phyloP scores from a whole-genome alignment of 257 asterid species.

The Mitragyna speciosa region DNA sequence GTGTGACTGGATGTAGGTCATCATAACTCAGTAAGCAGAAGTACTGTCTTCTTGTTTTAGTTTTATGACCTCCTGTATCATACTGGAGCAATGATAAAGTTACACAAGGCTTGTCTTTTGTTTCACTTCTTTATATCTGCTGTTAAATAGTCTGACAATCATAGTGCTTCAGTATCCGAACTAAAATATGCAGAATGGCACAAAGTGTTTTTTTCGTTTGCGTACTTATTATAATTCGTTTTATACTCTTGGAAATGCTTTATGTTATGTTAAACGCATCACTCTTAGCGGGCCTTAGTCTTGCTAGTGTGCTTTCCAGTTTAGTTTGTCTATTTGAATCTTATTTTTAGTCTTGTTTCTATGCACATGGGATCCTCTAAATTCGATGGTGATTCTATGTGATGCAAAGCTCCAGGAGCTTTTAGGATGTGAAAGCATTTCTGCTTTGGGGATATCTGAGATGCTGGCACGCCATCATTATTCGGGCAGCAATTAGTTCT shows the following conservation, averaged over 20 bases:
- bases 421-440: constrained; percentile 61
- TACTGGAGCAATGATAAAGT: background rate
- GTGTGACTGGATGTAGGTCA: background rate
- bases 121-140: background rate
- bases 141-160: background rate
- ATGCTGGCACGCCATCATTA: constrained; percentile 49
- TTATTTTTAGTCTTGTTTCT: constrained; percentile 1
- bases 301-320: background rate
- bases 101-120: background rate
- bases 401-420: constrained; percentile 59
- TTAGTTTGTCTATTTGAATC: background rate
- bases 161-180: background rate
- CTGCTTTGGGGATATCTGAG: constrained; percentile 56
- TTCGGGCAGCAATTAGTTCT: constrained; percentile 38
- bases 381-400: constrained; percentile 43
- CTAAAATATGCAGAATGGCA: background rate
- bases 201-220: background rate
- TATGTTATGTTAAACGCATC: too few relatives aligned
- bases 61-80: background rate
- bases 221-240: too few relatives aligned
- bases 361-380: constrained; percentile 52
- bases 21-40: background rate
- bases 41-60: background rate
- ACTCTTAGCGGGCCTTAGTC: background rate
- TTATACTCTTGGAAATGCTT: background rate